Percentiles rank a stretch among this genome's conserved stretches.
phyloP scores from a whole-genome alignment of 495 filamentous ascomycete species.

The Penicillium samsonianum region DNA sequence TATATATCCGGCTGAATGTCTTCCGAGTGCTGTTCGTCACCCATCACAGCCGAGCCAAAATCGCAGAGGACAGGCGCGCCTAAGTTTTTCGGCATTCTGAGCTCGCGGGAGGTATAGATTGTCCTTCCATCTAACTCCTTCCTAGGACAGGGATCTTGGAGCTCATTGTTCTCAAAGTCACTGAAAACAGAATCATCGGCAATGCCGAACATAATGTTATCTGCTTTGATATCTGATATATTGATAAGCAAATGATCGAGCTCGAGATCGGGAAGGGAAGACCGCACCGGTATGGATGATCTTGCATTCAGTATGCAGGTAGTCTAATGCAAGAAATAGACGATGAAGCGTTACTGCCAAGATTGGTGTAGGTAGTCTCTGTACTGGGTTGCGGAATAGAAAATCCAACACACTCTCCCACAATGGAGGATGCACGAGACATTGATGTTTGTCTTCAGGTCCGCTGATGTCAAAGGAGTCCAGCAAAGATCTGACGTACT shows the following conservation, averaged over 20 bases:
- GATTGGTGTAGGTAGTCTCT: constrained; percentile 26
- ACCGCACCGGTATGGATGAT: constrained; percentile 44
- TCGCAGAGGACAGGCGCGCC: constrained; percentile 30
- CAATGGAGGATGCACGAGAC: constrained; percentile 45
- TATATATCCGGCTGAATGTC: constrained; percentile 42
- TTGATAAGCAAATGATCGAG: constrained; percentile 5
- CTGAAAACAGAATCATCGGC: constrained; percentile 36
- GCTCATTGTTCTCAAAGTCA: constrained; percentile 33
- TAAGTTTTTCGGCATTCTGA: constrained; percentile 20
- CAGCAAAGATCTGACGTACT: constrained; percentile 26
- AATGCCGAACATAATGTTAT: constrained; percentile 41
- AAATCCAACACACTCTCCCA: constrained; percentile 44
- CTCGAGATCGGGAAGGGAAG: not conserved
- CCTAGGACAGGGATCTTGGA: constrained; percentile 31
- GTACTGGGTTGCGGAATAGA: constrained; percentile 32
- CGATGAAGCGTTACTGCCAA: constrained; percentile 30
- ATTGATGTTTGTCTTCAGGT: constrained; percentile 42
- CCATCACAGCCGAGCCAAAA: constrained; percentile 27
- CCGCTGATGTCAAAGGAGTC: constrained; percentile 39
- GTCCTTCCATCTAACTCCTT: constrained; percentile 32
- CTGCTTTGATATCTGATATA: constrained; percentile 38
- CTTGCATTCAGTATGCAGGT: constrained; percentile 49
- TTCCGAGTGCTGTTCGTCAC: constrained; percentile 21
- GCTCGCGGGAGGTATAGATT: constrained; percentile 31
- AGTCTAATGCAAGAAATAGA: constrained; percentile 46